These are phyloP conservation scores for Vickermania spadyakhi DNA, from an alignment of 208 protist genomes.

Conservation along the genomic window DNA sequence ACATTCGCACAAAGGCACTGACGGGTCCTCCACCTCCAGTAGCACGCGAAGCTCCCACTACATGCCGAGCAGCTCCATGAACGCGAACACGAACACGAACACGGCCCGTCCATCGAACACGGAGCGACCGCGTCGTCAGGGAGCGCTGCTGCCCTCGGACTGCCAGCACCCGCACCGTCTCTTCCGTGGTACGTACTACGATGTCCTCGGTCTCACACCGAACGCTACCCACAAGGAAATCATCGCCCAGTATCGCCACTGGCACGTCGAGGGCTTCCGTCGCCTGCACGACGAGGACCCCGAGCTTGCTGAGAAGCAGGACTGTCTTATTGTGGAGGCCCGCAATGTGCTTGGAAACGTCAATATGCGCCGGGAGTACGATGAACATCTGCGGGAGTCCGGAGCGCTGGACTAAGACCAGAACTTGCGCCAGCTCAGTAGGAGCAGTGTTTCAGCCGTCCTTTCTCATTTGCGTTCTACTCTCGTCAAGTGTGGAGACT, in stretches of 20 bases:
- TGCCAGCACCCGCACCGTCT: conserved; percentile 71
- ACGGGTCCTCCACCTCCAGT: neutral
- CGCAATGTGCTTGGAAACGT: conserved; percentile 71
- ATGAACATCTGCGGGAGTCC: conserved; percentile 23
- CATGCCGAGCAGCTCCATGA: conserved; percentile 4
- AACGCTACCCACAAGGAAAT: conserved; percentile 36
- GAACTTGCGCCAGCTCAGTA: conserved; percentile 4
- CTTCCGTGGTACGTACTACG: conserved; percentile 77
- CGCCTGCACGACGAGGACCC: conserved; percentile 38
- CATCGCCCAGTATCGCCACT: conserved; percentile 39
- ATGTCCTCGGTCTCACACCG: conserved; percentile 47
- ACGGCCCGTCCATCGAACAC: neutral
- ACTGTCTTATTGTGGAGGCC: conserved; percentile 71
- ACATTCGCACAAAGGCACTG: too few relatives aligned
- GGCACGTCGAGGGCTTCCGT: conserved; percentile 60
- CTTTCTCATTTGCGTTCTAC: too few relatives aligned
- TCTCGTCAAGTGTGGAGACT: too few relatives aligned
- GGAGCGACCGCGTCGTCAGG: neutral
- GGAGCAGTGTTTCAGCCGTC: neutral
- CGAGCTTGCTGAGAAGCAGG: conserved; percentile 37
- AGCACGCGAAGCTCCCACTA: neutral
- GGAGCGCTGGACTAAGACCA: neutral
- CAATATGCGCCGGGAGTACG: conserved; percentile 51
- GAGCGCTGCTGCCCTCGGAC: conserved; percentile 37
- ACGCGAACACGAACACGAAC: neutral